Base-by-base conservation (phyloP, 257 asterid genomes). In the Anisodus tanguticus region DNA sequence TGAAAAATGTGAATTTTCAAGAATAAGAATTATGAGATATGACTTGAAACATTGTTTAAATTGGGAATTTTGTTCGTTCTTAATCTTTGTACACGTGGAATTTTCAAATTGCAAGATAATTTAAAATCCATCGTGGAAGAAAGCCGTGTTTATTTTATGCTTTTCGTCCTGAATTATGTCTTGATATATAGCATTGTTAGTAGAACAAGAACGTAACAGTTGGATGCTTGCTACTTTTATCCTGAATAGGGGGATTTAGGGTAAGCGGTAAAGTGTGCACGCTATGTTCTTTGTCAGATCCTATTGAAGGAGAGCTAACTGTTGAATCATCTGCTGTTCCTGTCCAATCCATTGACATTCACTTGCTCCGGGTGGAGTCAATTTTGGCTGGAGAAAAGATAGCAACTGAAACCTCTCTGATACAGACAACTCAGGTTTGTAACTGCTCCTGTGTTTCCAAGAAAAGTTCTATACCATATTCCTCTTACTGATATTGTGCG, bases 371-470 rank as follows among this genome's bases (percentile, higher is more conserved):
- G 26, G 93, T 93, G 84, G 98, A 95, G 91, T 95, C 98, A 69
- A 92, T 95, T 86, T 89, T 95, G 93, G 80, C 87, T 79, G 98
- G 98, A 22, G 98, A 95, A 85, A 93, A 86, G 82, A 92, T 95
- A 84, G 94, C 93, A 51, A 92, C 97, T 4, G 98, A 95, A 90
- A 86, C 93, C 72, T 87, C 97, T 74, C 80, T 89, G 87, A 88
- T 94, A 83, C 98, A 95, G 86, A 90, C 95, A 88, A 95, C 95
- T 85, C 98, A 94, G 98, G 98, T 91, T 91, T 72, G 89, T 71
- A 60, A 85, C 54, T 79, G 83, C 84, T 82, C 68, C 57, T 72
- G 67, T 83, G 81, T 71, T 69, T 83, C 87, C 87, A 43, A 69
- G 31, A 54, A 68, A 45, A 74, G 70, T 58, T 41, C 9, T 84